These are phyloP conservation scores for Aureobasidium melanogenum DNA, from an alignment of 2,329 filamentous ascomycete genomes.

Conservation along the genomic window DNA sequence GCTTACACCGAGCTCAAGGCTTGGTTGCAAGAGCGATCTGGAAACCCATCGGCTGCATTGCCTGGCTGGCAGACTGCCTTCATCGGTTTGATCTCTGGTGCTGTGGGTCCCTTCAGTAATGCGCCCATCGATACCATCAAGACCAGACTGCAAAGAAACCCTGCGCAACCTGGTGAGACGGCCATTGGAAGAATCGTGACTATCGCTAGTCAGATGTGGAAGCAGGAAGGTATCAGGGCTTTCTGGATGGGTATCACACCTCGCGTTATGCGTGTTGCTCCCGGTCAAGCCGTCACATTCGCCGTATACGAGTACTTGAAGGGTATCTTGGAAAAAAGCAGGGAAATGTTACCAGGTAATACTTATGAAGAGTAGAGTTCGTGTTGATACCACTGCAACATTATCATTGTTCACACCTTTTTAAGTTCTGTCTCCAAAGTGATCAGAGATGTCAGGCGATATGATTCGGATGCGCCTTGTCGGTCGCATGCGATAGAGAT, in stretches of 20 bases:
- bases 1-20: constrained; percentile 93
- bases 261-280: constrained; percentile 92
- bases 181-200: constrained; percentile 67
- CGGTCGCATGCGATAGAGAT: not conserved
- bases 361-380: constrained; percentile 40
- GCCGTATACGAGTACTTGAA: constrained; percentile 47
- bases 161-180: constrained; percentile 66
- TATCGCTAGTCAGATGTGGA: constrained; percentile 59
- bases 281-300: constrained; percentile 77
- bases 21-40: constrained; percentile 62
- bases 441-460: too few species aligned
- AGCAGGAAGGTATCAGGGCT: constrained; percentile 83
- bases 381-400: not conserved
- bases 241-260: constrained; percentile 99
- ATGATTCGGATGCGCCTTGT: not conserved
- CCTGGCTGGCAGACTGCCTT: constrained; percentile 84
- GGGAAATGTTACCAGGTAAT: constrained; percentile 39
- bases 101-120: constrained; percentile 92
- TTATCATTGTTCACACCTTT: not conserved
- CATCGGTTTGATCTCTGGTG: constrained; percentile 84
- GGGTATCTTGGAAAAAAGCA: constrained; percentile 37
- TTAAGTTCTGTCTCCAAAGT: too few species aligned
- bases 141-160: constrained; percentile 86
- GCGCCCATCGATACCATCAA: constrained; percentile 99
- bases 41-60: constrained; percentile 57